A percentile compares a stretch with the other conserved stretches of the same genome.
These are phyloP conservation scores for Fusarium sulawesiense DNA, from an alignment of 2,329 filamentous ascomycete species.

Conservation along the genomic window DNA sequence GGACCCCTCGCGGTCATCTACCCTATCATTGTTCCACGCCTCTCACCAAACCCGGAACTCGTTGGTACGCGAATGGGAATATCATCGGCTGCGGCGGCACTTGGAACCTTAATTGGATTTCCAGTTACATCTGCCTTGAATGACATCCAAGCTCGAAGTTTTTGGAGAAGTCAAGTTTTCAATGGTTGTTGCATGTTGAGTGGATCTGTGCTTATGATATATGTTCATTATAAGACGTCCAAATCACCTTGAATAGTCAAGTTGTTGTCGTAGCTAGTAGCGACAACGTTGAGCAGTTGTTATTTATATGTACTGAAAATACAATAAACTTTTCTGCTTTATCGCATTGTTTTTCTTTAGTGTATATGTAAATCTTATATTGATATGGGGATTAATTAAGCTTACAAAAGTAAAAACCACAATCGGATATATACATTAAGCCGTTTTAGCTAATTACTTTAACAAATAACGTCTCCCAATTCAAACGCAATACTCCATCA, in stretches of 20 bases:
- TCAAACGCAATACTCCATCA: too few species aligned
- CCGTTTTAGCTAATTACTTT: too few species aligned
- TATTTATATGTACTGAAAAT: neutral
- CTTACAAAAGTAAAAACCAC: too few species aligned
- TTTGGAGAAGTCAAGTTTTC: neutral
- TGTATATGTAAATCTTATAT: too few species aligned
- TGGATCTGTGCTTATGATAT: neutral
- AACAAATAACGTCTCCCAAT: too few species aligned
- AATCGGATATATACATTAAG: too few species aligned
- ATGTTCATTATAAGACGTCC: neutral
- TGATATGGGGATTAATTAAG: too few species aligned
- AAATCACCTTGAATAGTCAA: neutral
- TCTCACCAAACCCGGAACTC: neutral
- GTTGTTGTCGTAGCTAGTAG: neutral
- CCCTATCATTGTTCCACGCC: neutral
- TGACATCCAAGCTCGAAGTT: neutral
- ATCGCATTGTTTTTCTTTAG: too few species aligned
- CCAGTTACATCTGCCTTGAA: neutral
- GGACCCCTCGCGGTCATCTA: constrained; percentile 9
- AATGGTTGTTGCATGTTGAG: neutral
- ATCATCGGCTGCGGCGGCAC: neutral
- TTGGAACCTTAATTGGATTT: neutral
- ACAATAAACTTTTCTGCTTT: neutral
- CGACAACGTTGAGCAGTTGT: neutral
- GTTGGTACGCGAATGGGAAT: constrained; percentile 3